Percentiles rank a stretch among this genome's conserved stretches.
phyloP scores from a whole-genome alignment of 345 rosid genomes.

The Ceriops tagal region DNA sequence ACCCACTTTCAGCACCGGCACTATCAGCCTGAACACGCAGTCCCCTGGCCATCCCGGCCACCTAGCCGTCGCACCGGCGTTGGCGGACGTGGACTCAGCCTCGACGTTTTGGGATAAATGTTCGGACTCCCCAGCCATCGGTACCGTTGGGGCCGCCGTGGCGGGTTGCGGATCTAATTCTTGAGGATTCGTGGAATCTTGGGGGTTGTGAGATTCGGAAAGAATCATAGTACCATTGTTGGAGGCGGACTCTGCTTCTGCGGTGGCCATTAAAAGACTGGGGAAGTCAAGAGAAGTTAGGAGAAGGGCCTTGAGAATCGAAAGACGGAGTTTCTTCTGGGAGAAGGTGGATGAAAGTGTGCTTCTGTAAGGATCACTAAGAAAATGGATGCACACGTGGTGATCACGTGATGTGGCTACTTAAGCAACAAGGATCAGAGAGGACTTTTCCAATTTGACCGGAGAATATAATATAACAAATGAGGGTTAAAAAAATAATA shows the following conservation, averaged over 20 bases:
- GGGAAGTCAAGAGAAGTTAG: too few relatives aligned
- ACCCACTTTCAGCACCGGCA: slow-evolving; percentile 71
- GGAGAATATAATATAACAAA: too few relatives aligned
- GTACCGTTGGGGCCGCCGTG: background rate
- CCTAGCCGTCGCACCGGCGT: background rate
- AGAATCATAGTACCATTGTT: background rate
- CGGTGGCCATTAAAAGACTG: background rate
- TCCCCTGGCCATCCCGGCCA: slow-evolving; percentile 97
- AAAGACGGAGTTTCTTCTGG: too few relatives aligned
- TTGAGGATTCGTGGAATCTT: background rate
- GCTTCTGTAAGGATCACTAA: too few relatives aligned
- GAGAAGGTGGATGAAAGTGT: too few relatives aligned
- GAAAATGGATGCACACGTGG: too few relatives aligned
- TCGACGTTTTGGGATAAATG: background rate
- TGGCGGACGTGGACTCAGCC: background rate
- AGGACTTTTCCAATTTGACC: too few relatives aligned
- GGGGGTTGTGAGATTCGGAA: background rate
- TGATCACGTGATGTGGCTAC: too few relatives aligned
- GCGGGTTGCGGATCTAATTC: background rate
- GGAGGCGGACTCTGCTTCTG: background rate
- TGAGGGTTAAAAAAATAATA: too few relatives aligned
- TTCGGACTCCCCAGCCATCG: background rate
- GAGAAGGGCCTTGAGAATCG: background rate
- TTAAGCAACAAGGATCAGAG: too few relatives aligned
- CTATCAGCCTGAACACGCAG: slow-evolving; percentile 74